Evolutionary conservation across 2,329 filamentous ascomycete genomes (phyloP).

Genomic region (Botrytis sinoallii): DNA sequence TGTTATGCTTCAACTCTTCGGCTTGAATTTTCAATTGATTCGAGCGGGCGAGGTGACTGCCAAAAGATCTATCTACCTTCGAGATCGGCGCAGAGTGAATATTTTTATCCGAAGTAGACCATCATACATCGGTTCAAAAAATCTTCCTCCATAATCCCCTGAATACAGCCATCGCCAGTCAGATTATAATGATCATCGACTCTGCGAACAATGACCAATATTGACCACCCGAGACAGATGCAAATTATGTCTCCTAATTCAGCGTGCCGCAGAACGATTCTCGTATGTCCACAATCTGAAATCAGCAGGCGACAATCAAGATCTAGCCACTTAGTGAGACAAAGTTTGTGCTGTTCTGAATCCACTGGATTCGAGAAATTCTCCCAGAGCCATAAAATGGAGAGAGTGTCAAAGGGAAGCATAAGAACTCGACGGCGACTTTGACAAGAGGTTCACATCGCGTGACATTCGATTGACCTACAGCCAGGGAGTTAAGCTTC

Average conservation of each 20-base stretch:
- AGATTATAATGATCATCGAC: too few relatives aligned
- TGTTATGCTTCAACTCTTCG: neutral
- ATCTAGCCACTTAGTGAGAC: fast-evolving
- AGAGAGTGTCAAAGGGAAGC: too few relatives aligned
- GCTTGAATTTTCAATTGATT: neutral
- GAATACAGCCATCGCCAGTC: too few relatives aligned
- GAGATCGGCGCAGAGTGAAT: too few relatives aligned
- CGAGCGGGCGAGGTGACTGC: neutral
- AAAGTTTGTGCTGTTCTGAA: slow-evolving; percentile 27
- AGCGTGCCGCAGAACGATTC: too few relatives aligned
- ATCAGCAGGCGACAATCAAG: too few relatives aligned
- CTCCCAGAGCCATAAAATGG: neutral
- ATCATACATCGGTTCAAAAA: neutral
- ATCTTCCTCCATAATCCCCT: slow-evolving; percentile 12
- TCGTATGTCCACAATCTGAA: too few relatives aligned
- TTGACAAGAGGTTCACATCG: neutral
- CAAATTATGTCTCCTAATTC: too few relatives aligned
- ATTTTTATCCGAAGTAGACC: neutral
- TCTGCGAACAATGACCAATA: too few relatives aligned
- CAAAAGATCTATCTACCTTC: too few relatives aligned
- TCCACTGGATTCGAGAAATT: slow-evolving; percentile 39
- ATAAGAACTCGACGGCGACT: neutral
- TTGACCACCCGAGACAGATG: too few relatives aligned
- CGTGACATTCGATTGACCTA: neutral
- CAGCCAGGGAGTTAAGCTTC: neutral